Conservation (phyloP, 805 yeast species). For the Kluyveromyces starmeri region DNA sequence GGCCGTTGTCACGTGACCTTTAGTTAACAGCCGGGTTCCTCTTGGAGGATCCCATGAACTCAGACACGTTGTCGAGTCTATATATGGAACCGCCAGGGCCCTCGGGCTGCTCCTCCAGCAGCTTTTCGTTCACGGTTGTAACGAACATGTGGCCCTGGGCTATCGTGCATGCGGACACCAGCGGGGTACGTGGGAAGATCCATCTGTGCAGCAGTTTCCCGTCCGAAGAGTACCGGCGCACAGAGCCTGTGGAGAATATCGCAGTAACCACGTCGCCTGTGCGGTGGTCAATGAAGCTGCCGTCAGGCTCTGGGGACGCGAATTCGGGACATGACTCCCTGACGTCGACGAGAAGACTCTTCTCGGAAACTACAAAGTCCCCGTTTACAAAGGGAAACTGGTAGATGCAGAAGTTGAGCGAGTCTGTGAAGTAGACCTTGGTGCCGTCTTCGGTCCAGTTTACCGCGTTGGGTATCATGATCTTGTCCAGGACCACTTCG, state of each 20-base stretch:
- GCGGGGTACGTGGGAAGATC: slow-evolving; percentile 47
- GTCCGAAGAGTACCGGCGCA: slow-evolving; percentile 41
- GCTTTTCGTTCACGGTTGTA: slow-evolving; percentile 52
- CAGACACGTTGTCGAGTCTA: slow-evolving; percentile 25
- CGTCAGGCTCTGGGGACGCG: slow-evolving; percentile 67
- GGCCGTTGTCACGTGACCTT: too few species aligned
- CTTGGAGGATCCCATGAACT: slow-evolving; percentile 7
- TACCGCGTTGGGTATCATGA: slow-evolving; percentile 64
- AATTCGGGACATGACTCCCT: slow-evolving; percentile 15
- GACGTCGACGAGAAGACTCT: slow-evolving; percentile 34
- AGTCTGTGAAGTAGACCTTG: slow-evolving; percentile 45
- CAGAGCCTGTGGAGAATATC: slow-evolving; percentile 51
- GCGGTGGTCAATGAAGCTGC: slow-evolving; percentile 48
- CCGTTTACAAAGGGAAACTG: slow-evolving; percentile 19
- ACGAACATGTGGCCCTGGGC: slow-evolving; percentile 60
- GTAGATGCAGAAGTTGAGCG: slow-evolving; percentile 39
- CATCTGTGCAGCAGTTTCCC: slow-evolving; percentile 47
- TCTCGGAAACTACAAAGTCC: slow-evolving; percentile 3
- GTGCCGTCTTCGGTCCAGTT: slow-evolving; percentile 40
- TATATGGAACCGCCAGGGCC: slow-evolving; percentile 58
- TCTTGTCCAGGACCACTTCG: slow-evolving; percentile 29
- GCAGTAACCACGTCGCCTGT: slow-evolving; percentile 54
- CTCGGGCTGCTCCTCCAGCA: slow-evolving; percentile 28
- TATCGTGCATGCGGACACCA: slow-evolving; percentile 64
- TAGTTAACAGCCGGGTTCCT: slow-evolving; percentile 6